These are phyloP conservation scores for Yamadazyma mexicana DNA, from an alignment of 1,139 yeast species.

Conservation along the genomic window DNA sequence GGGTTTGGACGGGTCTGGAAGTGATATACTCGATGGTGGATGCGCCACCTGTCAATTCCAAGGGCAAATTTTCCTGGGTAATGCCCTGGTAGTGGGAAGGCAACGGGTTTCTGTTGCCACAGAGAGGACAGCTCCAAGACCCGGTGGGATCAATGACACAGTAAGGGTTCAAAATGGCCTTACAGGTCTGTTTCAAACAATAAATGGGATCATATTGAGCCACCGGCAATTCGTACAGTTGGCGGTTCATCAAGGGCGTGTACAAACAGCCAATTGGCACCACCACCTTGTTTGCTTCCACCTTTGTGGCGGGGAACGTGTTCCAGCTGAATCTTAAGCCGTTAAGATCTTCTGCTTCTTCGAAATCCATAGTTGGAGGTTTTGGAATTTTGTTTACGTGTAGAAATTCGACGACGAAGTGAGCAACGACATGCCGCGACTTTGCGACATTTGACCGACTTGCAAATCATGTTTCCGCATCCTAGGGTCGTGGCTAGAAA, in stretches of 20 bases:
- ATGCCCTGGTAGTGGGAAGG: conserved; percentile 90
- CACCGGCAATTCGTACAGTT: conserved; percentile 60
- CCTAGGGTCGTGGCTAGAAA: too few species aligned
- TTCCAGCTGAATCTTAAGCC: conserved; percentile 55
- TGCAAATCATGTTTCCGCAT: too few species aligned
- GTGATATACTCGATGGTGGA: conserved; percentile 93
- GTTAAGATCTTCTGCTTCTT: conserved; percentile 51
- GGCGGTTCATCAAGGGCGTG: conserved; percentile 84
- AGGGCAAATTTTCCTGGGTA: conserved; percentile 79
- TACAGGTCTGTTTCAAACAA: conserved; percentile 79
- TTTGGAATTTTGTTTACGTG: conserved; percentile 4
- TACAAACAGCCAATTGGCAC: conserved; percentile 94
- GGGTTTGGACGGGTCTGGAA: conserved; percentile 82
- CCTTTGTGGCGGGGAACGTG: conserved; percentile 75
- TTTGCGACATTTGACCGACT: too few species aligned
- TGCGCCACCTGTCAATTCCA: conserved; percentile 74
- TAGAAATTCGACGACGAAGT: conserved; percentile 4
- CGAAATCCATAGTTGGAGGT: conserved; percentile 37
- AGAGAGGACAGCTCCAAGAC: conserved; percentile 89
- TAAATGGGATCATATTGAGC: conserved; percentile 89
- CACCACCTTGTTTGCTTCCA: conserved; percentile 88
- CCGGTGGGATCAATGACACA: conserved; percentile 81
- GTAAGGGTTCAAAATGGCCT: conserved; percentile 85
- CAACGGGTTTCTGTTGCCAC: conserved; percentile 79
- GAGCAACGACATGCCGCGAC: too few species aligned